Evolutionary conservation across 2,329 filamentous ascomycete genomes (phyloP), one percentile per base, ranked within the genome.

Genomic region (Ceratocystis colombiana): DNA sequence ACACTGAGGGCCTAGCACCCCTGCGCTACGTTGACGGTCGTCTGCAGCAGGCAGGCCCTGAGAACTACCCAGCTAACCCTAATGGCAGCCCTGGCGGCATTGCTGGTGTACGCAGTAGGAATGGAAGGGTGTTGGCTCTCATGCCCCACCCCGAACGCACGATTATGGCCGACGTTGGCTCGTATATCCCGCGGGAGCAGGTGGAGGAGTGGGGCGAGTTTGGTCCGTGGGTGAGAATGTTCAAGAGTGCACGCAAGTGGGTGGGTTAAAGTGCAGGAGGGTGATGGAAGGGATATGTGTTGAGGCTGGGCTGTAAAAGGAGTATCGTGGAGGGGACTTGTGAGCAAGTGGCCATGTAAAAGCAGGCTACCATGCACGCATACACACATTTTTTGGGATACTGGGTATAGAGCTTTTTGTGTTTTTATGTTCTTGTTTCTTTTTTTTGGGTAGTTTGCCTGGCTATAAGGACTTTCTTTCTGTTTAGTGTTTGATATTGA

Each of bases 91-190:
- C 89, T 0, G 80, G 82, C 69, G 91, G 89, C 73, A 88, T 96
- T 70, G 89, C 91, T 0, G 90, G 87, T 73, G 87, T 95, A 30
- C 81, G 87, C 71, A 91, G 84, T 71, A 82, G 79, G 55, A 87
- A 96, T 73, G 91, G 91, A 12, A 82, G 89, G 67, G 89, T 95
- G 0, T 76, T 96, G 70, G 90, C 90, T 5, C 84, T 96, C 78
- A 96, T 96, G 91, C 92, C 92, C 68, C 91, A 96, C 75, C 91
- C 91, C 0, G 91, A 96, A 78, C 84, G 91, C n/a, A 95, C 89
- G 17, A 85, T 96, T 67, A 78, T 95, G 78, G 85, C 84, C 67
- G 89, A 90, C 67, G 86, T 91, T 68, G 85, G 82, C 61, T 93
- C 88, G 74, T 96, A 87, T 75, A 78, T 88, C 69, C 88, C 90